Evolutionary conservation across 805 yeast genomes (phyloP).

Genomic region (Peterozyma toletana): DNA sequence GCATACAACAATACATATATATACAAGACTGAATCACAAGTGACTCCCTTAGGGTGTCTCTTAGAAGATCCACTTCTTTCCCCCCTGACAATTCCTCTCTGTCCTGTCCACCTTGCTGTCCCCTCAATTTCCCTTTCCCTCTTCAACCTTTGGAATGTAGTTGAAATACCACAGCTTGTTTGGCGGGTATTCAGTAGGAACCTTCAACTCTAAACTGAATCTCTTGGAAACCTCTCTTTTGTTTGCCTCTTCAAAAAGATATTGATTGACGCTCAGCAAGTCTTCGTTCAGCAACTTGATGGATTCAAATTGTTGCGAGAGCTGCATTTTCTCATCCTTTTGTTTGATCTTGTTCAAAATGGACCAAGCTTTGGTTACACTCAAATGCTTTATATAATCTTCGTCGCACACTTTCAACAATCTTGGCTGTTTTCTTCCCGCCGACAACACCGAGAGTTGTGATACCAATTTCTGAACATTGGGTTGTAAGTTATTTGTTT

Average conservation of each 20-base stretch:
- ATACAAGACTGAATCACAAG: no score
- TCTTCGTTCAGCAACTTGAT: constrained; percentile 70
- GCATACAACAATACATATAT: no score
- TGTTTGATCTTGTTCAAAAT: constrained; percentile 42
- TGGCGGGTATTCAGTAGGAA: constrained; percentile 89
- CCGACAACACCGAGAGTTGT: constrained; percentile 77
- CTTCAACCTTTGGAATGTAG: no score
- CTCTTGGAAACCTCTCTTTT: constrained; percentile 45
- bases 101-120: no score
- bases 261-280: constrained; percentile 43
- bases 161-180: constrained; percentile 62
- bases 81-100: no score
- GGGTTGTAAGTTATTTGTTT: constrained; percentile 31
- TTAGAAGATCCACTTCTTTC: no score
- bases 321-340: constrained; percentile 30
- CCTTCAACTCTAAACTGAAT: constrained; percentile 77
- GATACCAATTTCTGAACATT: constrained; percentile 19
- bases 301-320: constrained; percentile 52
- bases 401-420: constrained; percentile 68
- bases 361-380: constrained; percentile 81
- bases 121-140: no score
- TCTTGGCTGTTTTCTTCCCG: constrained; percentile 83
- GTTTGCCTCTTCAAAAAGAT: constrained; percentile 58
- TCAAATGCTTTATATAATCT: constrained; percentile 78
- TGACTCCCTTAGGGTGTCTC: no score